These are phyloP conservation scores for Arabidopsis suecica DNA, from an alignment of 345 rosid genomes.

Conservation along the genomic window DNA sequence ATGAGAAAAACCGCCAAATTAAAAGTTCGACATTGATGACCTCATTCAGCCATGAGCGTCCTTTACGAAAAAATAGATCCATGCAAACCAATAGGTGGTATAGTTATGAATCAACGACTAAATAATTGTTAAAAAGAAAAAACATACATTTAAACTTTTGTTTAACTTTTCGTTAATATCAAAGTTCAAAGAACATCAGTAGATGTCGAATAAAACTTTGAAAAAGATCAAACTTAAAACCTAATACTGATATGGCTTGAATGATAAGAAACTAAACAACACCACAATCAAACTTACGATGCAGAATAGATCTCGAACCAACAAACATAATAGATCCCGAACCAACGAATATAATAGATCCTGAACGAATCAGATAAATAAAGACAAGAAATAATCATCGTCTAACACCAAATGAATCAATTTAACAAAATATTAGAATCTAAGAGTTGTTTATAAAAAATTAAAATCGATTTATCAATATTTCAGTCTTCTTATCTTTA, in stretches of 20 bases:
- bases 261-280: neutral
- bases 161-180: too few relatives aligned
- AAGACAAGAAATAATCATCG: neutral
- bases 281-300: neutral
- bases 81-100: neutral
- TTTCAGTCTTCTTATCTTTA: too few relatives aligned
- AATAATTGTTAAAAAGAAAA: neutral
- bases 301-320: neutral
- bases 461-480: too few relatives aligned
- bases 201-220: neutral
- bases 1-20: neutral
- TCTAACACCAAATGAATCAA: too few relatives aligned
- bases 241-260: too few relatives aligned
- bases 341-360: neutral
- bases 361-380: neutral
- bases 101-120: neutral
- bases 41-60: neutral
- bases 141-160: neutral
- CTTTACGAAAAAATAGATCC: neutral
- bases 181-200: neutral
- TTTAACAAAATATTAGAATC: too few relatives aligned
- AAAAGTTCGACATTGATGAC: neutral
- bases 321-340: neutral
- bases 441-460: too few relatives aligned
- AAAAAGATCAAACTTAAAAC: too few relatives aligned